Evolutionary conservation across 1,284 basidiomycete species (phyloP).

Genomic region (Earliella scabrosa): DNA sequence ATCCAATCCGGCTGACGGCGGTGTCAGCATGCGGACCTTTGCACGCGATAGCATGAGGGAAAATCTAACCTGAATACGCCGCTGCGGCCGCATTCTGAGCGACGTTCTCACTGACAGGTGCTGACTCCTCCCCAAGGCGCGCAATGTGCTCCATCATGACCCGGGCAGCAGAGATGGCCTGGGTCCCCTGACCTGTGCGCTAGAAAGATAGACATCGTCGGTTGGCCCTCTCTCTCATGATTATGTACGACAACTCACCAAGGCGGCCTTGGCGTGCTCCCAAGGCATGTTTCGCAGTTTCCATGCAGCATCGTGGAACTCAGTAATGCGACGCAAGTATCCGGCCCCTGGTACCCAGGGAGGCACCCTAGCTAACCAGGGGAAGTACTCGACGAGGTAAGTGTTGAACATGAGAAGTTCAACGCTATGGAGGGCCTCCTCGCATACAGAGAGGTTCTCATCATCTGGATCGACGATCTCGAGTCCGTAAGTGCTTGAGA

Average conservation of each 20-base stretch:
- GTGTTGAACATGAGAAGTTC: no score
- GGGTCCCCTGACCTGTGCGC: neutral
- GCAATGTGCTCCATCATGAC: neutral
- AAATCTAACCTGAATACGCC: neutral
- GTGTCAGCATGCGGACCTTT: neutral
- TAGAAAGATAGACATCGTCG: neutral
- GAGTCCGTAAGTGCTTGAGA: neutral
- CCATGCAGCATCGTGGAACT: neutral
- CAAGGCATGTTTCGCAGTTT: conserved; percentile 4
- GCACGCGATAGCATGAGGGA: neutral
- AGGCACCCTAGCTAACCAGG: neutral
- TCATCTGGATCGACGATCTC: neutral
- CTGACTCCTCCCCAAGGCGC: neutral
- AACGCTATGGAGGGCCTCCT: neutral
- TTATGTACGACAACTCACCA: no score
- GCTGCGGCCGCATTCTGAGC: neutral
- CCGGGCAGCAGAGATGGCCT: neutral
- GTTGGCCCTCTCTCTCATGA: no score
- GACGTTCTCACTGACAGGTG: neutral
- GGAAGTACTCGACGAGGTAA: neutral
- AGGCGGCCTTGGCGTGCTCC: neutral
- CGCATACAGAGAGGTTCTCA: neutral
- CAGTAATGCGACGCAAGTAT: neutral
- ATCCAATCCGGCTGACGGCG: neutral
- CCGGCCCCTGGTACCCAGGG: conserved; percentile 4